A percentile compares a stretch with the other conserved stretches of the same genome.
Conservation (phyloP, 768 basidiomycete genomes). For the Termitomyces sp. region DNA sequence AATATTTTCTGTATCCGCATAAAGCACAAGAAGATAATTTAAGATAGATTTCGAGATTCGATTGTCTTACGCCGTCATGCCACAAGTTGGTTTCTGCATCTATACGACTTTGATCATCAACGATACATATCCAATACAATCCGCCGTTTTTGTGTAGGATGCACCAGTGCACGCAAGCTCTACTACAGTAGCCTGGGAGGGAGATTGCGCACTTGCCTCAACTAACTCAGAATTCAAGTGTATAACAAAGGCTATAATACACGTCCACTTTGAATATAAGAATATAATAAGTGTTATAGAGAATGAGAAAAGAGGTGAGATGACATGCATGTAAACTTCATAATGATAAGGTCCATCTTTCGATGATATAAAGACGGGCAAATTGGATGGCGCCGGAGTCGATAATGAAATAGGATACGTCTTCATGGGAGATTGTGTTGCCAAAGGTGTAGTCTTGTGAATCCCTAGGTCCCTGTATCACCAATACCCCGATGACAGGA, state of each 20-base stretch:
- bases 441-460: background rate
- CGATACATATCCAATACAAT: background rate
- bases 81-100: background rate
- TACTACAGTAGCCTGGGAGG: background rate
- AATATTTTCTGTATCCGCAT: background rate
- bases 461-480: background rate
- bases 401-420: no score
- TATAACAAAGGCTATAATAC: no score
- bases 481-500: background rate
- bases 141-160: background rate
- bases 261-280: no score
- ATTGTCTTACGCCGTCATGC: background rate
- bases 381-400: background rate
- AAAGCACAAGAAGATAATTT: no score
- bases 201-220: no score
- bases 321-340: background rate
- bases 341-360: background rate
- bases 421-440: background rate
- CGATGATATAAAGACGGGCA: no score
- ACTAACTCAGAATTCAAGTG: no score
- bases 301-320: no score
- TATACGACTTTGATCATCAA: background rate
- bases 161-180: no score
- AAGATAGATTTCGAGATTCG: no score
- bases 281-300: no score